Conservation (phyloP, 495 filamentous ascomycete species). For the Extremus antarcticus region DNA sequence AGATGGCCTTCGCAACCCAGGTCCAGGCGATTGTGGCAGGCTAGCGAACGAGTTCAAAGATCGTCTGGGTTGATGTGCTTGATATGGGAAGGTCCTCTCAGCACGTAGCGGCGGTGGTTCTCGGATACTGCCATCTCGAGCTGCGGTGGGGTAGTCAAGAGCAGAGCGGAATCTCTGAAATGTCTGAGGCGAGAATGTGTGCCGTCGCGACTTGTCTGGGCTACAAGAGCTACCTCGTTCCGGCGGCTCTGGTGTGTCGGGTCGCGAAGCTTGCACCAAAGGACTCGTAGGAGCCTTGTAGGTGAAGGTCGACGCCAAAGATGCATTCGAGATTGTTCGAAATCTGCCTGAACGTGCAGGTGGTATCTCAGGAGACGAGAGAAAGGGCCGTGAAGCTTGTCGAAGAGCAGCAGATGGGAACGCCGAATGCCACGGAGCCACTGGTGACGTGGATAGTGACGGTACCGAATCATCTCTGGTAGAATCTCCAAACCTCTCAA, state of each 20-base stretch:
- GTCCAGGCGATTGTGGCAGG: slow-evolving; percentile 49
- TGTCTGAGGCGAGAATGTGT: slow-evolving; percentile 50
- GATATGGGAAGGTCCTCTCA: slow-evolving; percentile 50
- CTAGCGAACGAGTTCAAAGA: slow-evolving; percentile 54
- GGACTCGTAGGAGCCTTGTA: slow-evolving; percentile 87
- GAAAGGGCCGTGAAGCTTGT: not conserved
- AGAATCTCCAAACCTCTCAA: slow-evolving; percentile 5
- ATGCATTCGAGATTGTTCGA: slow-evolving; percentile 56
- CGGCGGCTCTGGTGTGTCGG: slow-evolving; percentile 45
- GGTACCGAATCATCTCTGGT: slow-evolving; percentile 1
- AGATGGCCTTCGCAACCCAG: slow-evolving; percentile 57
- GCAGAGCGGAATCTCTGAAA: slow-evolving; percentile 37
- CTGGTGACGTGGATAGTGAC: slow-evolving; percentile 27
- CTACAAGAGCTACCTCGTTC: slow-evolving; percentile 27
- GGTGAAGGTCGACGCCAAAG: slow-evolving; percentile 70
- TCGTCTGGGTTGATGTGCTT: slow-evolving; percentile 61
- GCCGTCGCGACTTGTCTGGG: slow-evolving; percentile 42
- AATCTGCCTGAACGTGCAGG: slow-evolving; percentile 13
- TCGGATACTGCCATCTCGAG: slow-evolving; percentile 15
- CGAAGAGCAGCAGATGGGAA: slow-evolving; percentile 26
- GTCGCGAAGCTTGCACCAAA: slow-evolving; percentile 78
- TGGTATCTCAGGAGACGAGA: not conserved
- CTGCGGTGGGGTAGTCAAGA: slow-evolving; percentile 22
- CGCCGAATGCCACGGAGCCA: slow-evolving; percentile 29
- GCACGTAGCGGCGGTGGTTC: slow-evolving; percentile 34